Conservation (phyloP, 1,284 basidiomycete genomes). For the Pholiota adiposa region DNA sequence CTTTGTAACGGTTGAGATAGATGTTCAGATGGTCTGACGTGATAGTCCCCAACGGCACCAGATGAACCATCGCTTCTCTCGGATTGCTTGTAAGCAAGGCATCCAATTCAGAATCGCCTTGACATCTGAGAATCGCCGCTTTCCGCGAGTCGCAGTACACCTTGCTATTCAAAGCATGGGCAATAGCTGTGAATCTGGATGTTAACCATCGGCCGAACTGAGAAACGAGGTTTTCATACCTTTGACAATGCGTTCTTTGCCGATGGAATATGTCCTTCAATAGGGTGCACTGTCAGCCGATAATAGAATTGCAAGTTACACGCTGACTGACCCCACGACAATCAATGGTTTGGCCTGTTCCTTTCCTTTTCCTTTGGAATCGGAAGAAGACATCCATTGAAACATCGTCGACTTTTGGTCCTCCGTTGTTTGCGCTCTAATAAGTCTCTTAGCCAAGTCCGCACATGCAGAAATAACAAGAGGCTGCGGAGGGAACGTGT, state of each 20-base stretch:
- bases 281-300: conserved; percentile 1
- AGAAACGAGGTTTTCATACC: conserved; percentile 45
- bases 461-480: conserved; percentile 93
- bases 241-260: conserved; percentile 97
- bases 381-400: conserved; percentile 33
- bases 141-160: conserved; percentile 92
- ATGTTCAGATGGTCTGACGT: conserved; percentile 78
- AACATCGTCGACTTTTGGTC: conserved; percentile 43
- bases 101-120: conserved; percentile 84
- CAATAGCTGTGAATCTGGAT: conserved; percentile 66
- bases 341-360: conserved; percentile 57
- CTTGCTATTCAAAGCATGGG: conserved; percentile 80
- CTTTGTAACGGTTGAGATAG: conserved; percentile 80
- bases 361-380: conserved; percentile 35
- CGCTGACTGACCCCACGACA: conserved; percentile 77
- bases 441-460: conserved; percentile 71
- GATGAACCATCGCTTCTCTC: conserved; percentile 78
- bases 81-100: conserved; percentile 81
- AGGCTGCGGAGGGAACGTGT: conserved; percentile 94
- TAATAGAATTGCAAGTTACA: not conserved
- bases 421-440: conserved; percentile 41
- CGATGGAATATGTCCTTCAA: conserved; percentile 90
- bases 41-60: conserved; percentile 83
- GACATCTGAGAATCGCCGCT: conserved; percentile 77
- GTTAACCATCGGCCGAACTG: not conserved